These are phyloP conservation scores for Stagonosporopsis tanaceti DNA, from an alignment of 2,329 filamentous ascomycete genomes.

Conservation along the genomic window DNA sequence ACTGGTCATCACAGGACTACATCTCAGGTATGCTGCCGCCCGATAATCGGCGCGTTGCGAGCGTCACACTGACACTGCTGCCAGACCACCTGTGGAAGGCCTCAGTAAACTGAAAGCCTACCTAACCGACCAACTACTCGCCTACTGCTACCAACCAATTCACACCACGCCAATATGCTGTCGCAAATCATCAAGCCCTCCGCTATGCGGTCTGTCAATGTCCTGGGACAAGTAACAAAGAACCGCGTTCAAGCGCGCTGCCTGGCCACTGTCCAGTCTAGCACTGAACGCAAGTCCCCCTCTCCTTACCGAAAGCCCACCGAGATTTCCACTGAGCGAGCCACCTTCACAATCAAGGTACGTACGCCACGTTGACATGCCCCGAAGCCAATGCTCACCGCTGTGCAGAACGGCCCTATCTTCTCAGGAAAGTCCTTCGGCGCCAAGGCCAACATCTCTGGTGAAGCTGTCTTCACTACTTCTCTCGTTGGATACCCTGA, in stretches of 20 bases:
- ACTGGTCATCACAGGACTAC: slow-evolving; percentile 62
- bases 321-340: slow-evolving; percentile 75
- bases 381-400: slow-evolving; percentile 42
- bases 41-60: slow-evolving; percentile 24
- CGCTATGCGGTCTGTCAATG: slow-evolving; percentile 52
- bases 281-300: slow-evolving; percentile 74
- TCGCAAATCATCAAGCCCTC: slow-evolving; percentile 63
- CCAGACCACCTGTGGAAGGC: slow-evolving; percentile 74
- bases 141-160: slow-evolving; percentile 23
- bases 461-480: slow-evolving; percentile 98
- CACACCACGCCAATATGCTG: slow-evolving; percentile 58
- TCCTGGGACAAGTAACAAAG: slow-evolving; percentile 58
- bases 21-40: slow-evolving; percentile 63
- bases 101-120: slow-evolving; percentile 64
- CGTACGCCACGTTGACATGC: slow-evolving; percentile 38
- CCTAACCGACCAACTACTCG: slow-evolving; percentile 25
- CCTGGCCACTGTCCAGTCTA: slow-evolving; percentile 73
- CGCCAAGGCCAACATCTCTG: slow-evolving; percentile 94
- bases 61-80: slow-evolving; percentile 34
- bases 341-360: slow-evolving; percentile 94
- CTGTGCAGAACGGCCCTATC: slow-evolving; percentile 81
- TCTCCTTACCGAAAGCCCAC: slow-evolving; percentile 66
- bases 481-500: slow-evolving; percentile 98
- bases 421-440: slow-evolving; percentile 97
- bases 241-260: slow-evolving; percentile 57